Conservation (phyloP, 2,329 filamentous ascomycete species). For the Colletotrichum camelliae region DNA sequence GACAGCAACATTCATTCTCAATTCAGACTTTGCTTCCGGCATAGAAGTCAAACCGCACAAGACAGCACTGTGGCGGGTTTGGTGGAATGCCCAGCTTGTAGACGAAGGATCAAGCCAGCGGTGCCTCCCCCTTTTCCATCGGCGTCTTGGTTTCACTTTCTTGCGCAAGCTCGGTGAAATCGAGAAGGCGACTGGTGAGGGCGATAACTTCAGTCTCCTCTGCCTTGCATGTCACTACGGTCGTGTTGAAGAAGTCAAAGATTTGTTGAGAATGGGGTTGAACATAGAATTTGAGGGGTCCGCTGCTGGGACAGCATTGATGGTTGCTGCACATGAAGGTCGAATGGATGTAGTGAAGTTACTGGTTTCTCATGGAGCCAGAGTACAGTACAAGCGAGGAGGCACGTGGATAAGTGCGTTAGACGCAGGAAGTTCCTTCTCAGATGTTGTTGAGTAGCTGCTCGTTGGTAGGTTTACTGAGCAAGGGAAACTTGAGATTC, state of each 20-base stretch:
- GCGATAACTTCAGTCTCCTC: background rate
- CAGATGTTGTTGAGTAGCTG: background rate
- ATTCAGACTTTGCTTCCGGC: background rate
- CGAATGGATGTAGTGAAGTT: background rate
- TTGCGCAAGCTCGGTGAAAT: background rate
- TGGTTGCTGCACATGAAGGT: background rate
- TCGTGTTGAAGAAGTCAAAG: background rate
- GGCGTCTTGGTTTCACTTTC: background rate
- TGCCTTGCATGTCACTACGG: background rate
- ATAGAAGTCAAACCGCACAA: background rate
- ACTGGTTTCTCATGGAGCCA: background rate
- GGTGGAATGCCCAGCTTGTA: background rate
- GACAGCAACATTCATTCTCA: background rate
- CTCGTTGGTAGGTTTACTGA: background rate
- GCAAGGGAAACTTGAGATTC: background rate
- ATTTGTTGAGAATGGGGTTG: background rate
- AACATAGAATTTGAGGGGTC: background rate
- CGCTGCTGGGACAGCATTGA: background rate
- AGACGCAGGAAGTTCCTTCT: background rate
- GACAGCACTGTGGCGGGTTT: background rate
- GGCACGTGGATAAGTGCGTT: background rate
- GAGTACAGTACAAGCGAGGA: background rate
- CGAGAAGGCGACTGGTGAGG: background rate
- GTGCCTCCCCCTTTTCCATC: background rate
- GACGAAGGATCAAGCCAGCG: too few relatives aligned